These are phyloP conservation scores for Gossypium gossypioides DNA, from an alignment of 441 rosid genomes.

Conservation along the genomic window DNA sequence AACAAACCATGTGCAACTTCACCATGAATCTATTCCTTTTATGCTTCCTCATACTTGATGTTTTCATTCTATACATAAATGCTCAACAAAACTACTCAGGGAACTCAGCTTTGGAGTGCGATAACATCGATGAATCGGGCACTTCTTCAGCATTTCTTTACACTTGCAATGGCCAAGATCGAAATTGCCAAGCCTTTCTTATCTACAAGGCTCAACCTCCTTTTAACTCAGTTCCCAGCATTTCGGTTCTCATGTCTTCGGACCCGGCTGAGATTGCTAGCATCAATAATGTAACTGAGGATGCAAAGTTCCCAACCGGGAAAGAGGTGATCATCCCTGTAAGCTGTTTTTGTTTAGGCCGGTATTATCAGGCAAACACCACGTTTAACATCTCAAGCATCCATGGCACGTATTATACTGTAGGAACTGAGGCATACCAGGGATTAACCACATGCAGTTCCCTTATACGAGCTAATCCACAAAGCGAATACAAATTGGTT, in stretches of 20 bases:
- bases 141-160: constrained; percentile 34
- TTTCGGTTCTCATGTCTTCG: constrained; percentile 45
- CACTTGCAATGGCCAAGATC: constrained; percentile 56
- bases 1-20: neutral
- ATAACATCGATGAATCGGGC: neutral
- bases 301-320: constrained; percentile 29
- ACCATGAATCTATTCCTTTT: neutral
- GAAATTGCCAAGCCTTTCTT: constrained; percentile 45
- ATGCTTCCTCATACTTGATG: neutral
- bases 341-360: constrained; percentile 57
- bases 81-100: constrained; percentile 10
- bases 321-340: constrained; percentile 55
- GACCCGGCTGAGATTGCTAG: constrained; percentile 34
- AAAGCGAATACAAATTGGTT: constrained; percentile 18
- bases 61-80: neutral
- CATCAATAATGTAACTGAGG: constrained; percentile 42
- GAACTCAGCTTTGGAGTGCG: neutral
- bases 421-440: constrained; percentile 51
- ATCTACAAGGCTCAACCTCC: constrained; percentile 51
- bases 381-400: constrained; percentile 28
- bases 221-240: constrained; percentile 36
- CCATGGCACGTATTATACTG: constrained; percentile 13
- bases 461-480: constrained; percentile 17
- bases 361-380: constrained; percentile 43
- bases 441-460: constrained; percentile 75